A percentile compares a stretch with the other conserved stretches of the same genome.
These are phyloP conservation scores for Lentinula sp. DNA, from an alignment of 768 basidiomycete genomes.

Conservation along the genomic window DNA sequence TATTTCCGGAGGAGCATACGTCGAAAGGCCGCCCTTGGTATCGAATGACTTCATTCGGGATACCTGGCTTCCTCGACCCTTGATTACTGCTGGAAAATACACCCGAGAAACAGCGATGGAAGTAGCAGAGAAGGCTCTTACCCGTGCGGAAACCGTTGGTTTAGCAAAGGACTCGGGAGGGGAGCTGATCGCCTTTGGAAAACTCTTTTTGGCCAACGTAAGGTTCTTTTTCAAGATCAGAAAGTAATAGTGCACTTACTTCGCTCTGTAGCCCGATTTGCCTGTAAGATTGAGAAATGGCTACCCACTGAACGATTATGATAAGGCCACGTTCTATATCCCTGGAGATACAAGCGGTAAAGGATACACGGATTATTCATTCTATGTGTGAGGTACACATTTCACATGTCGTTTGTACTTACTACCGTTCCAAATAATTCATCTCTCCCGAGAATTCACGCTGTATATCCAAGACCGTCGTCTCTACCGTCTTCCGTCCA, in stretches of 20 bases:
- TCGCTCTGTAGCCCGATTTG: constrained; percentile 21
- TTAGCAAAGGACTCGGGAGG: background rate
- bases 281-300: constrained; percentile 15
- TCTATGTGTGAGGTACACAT: background rate
- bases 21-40: background rate
- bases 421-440: no score
- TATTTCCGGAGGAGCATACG: background rate
- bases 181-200: constrained; percentile 20
- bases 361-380: constrained; percentile 29
- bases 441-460: constrained; percentile 21
- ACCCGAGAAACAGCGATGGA: constrained; percentile 31
- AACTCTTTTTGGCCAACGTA: constrained; percentile 29
- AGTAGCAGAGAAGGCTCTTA: background rate
- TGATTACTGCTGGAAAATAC: constrained; percentile 41
- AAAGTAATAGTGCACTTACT: background rate
- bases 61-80: constrained; percentile 35
- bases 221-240: constrained; percentile 6
- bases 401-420: no score
- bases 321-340: constrained; percentile 15
- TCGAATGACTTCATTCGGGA: constrained; percentile 38
- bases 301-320: constrained; percentile 16
- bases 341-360: constrained; percentile 9
- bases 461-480: constrained; percentile 28
- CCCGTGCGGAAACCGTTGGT: background rate
- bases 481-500: constrained; percentile 20